Base-by-base conservation (phyloP, 768 basidiomycete genomes). In the Termitomyces sp. region DNA sequence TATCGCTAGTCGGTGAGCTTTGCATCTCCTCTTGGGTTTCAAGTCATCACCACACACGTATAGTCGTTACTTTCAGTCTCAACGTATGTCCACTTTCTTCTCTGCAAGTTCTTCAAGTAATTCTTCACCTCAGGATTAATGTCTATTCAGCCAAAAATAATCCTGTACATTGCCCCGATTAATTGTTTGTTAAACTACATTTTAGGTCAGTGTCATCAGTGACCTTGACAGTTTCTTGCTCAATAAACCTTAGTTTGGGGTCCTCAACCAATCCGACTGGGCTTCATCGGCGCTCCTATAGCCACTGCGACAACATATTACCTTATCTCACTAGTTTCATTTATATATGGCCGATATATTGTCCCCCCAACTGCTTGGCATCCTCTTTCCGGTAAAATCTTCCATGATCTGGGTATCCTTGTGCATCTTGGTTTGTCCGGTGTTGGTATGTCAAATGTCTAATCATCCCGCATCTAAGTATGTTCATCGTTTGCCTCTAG, bases 221-320 rank as follows among this genome's bases (percentile, higher is more conserved):
- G 22, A 18, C 4, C 9, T 36, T 8, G 3, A 12, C 18, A 2
- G n/a, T 24, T n/a, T 16, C 16, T 32, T 22, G 14, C 44, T 47
- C 24, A 36, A n/a, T 2, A n/a, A 14, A 14, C 42, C 31, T 55
- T 29, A 77, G 90, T 94, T 0, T 93, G 90, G 90, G 92, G 92
- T 2, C 92, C 92, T 0, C 73, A 80, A 46, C 74, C 83, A 2
- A 73, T 96, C 56, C 77, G 88, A 9, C 74, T 97, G 2, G 94
- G 94, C 1, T 98, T 92, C 73, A 83, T 90, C 51, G 95, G 95
- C 12, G 95, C 94, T 4, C 95, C 96, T 0, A 76, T 98, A 16
- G 89, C 94, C 0, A 92, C 93, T 2, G 84, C 87, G 0, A 78
- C 93, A 49, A 89, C 88, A 18, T 90, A 92, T 74, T 95, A 93